Percentiles rank a stretch among this genome's conserved stretches.
Conservation (phyloP, 176 grass and related monocot genomes). For the Carex pumila region DNA sequence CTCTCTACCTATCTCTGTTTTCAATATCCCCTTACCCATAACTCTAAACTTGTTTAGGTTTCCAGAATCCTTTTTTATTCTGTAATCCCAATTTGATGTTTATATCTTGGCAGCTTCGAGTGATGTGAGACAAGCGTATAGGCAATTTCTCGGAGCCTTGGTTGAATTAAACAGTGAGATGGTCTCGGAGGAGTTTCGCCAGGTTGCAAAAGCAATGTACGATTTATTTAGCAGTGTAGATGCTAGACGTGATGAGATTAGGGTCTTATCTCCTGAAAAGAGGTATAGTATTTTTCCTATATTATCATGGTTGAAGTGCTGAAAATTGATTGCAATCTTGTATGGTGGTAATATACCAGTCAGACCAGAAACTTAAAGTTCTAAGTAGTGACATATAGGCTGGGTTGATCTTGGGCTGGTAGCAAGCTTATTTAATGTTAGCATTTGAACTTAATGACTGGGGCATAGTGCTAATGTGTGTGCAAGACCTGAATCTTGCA, state of each 20-base stretch:
- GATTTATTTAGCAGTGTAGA: constrained; percentile 40
- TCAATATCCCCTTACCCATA: too few species aligned
- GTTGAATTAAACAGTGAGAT: constrained; percentile 78
- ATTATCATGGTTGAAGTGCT: not conserved
- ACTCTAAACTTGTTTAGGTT: not conserved
- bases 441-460: not conserved
- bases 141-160: constrained; percentile 63
- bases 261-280: constrained; percentile 3
- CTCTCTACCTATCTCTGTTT: too few species aligned
- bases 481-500: not conserved
- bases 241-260: constrained; percentile 14
- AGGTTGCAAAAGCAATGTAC: constrained; percentile 63
- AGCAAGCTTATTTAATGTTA: not conserved
- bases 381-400: not conserved
- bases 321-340: not conserved
- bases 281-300: not conserved
- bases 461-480: not conserved
- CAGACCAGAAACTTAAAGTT: not conserved
- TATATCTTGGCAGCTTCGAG: constrained; percentile 47
- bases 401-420: not conserved
- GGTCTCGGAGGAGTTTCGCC: constrained; percentile 60
- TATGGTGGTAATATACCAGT: not conserved
- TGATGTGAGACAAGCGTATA: constrained; percentile 71
- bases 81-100: constrained; percentile 8
- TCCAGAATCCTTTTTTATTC: not conserved